Conservation (phyloP, 1,139 yeast genomes). For the Sporopachydermia cereana region DNA sequence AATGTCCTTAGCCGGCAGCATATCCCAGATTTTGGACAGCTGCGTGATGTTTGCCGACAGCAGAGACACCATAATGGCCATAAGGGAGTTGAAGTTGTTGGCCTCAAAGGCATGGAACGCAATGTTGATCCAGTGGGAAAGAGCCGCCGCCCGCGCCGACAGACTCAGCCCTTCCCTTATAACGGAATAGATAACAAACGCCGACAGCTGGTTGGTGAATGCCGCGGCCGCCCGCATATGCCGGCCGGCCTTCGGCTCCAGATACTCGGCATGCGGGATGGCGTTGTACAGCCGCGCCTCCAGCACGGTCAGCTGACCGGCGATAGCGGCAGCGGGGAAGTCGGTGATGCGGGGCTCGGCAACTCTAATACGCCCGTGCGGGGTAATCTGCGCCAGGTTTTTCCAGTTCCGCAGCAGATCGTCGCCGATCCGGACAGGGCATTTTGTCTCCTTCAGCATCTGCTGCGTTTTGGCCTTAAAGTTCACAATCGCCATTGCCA, state of each 20-base stretch:
- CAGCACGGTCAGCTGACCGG: conserved; percentile 72
- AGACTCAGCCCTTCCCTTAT: conserved; percentile 36
- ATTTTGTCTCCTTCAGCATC: conserved; percentile 9
- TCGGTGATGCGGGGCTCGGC: conserved; percentile 32
- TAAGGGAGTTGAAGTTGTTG: conserved; percentile 74
- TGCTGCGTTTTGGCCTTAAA: conserved; percentile 11
- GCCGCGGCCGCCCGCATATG: conserved; percentile 56
- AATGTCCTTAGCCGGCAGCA: conserved; percentile 49
- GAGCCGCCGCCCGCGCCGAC: conserved; percentile 39
- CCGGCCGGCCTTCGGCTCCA: conserved; percentile 58
- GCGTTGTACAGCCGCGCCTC: conserved; percentile 63
- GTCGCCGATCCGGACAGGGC: neutral
- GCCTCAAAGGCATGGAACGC: conserved; percentile 74
- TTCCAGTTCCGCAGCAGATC: neutral
- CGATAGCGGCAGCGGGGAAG: conserved; percentile 69
- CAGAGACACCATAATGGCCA: conserved; percentile 78
- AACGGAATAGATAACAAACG: conserved; percentile 73
- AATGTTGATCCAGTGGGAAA: conserved; percentile 76
- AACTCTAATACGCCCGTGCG: conserved; percentile 12
- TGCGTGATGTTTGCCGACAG: conserved; percentile 76
- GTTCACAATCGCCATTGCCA: conserved; percentile 13
- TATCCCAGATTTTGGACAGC: conserved; percentile 54
- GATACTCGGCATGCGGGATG: conserved; percentile 59
- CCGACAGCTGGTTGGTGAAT: conserved; percentile 70
- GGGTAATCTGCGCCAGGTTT: conserved; percentile 6